Base-by-base conservation (phyloP, 1,139 yeast genomes). In the Diutina mesorugosa region DNA sequence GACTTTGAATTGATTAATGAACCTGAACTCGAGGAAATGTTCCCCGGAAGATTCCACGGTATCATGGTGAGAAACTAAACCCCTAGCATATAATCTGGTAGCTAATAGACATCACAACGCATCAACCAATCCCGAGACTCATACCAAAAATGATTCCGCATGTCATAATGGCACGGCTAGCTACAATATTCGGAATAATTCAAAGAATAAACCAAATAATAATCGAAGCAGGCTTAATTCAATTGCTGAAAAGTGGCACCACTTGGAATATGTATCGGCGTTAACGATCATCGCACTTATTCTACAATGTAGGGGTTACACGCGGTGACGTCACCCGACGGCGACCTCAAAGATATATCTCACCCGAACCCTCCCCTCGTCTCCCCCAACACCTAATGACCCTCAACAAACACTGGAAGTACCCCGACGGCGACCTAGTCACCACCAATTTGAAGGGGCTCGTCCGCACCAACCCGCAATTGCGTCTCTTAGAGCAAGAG, bases 391-490 rank as follows among this genome's bases (percentile, higher is more conserved):
- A 9, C 7, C 35, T 32, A 32, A 52, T 41, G 55, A 21, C 61
- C 0, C 72, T 63, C 7, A 64, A 71, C 16, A 80, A 80, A 62
- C 85, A 80, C 64, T 81, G 85, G 85, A 71, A 68, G 30, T 81
- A 78, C 64, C 64, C 65, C 56, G 65, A 70, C 47, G 74, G 76
- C 46, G 91, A 88, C 61, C 76, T 90, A 26, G 90, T 89, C 14
- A 70, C 76, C 30, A 73, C 85, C 1, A 83, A 85, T 54, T 76
- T 89, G 54, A 74, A 78, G 62, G 96, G 95, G 5, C 74, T 88
- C 57, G 84, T 81, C 6, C 77, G 80, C n/a, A 69, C 85, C 47
- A 85, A 87, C 61, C 95, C 95, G 0, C 73, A 80, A 45, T 67
- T 89, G 54, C 74, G 78, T 12, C 71, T 86, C 51, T 80, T 88